Percentiles rank a stretch among this genome's conserved stretches.
These are phyloP conservation scores for Trypanosoma melophagium DNA, from an alignment of 208 protist species.

Conservation along the genomic window DNA sequence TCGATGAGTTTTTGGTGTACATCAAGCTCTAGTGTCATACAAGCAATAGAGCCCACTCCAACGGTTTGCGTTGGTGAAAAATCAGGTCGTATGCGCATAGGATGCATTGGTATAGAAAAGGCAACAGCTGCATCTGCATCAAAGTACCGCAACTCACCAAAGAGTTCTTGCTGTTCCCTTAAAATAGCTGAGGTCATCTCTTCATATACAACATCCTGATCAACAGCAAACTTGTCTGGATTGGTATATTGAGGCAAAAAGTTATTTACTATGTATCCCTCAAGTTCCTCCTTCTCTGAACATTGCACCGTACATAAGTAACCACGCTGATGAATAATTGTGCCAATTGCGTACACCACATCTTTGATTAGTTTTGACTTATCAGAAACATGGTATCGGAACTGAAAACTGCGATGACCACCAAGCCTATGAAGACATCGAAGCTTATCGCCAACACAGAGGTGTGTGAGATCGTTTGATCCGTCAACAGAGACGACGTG, in stretches of 20 bases:
- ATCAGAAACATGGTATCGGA: slow-evolving; percentile 52
- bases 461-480: slow-evolving; percentile 45
- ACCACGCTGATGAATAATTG: slow-evolving; percentile 63
- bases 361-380: slow-evolving; percentile 62
- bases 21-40: slow-evolving; percentile 85
- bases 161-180: slow-evolving; percentile 72
- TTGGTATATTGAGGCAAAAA: slow-evolving; percentile 72
- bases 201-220: slow-evolving; percentile 73
- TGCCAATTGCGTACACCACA: slow-evolving; percentile 70
- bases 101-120: slow-evolving; percentile 80
- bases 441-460: slow-evolving; percentile 70
- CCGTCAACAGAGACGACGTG: slow-evolving; percentile 78
- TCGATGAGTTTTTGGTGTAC: slow-evolving; percentile 82
- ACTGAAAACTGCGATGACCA: slow-evolving; percentile 70
- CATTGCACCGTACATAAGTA: slow-evolving; percentile 77
- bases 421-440: slow-evolving; percentile 51
- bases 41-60: slow-evolving; percentile 85
- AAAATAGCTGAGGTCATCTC: slow-evolving; percentile 51
- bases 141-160: slow-evolving; percentile 80
- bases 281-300: slow-evolving; percentile 66
- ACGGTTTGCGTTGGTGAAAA: slow-evolving; percentile 87
- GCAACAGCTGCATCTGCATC: slow-evolving; percentile 78
- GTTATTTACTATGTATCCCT: slow-evolving; percentile 60
- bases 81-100: slow-evolving; percentile 79
- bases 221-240: slow-evolving; percentile 48